phyloP scores from a whole-genome alignment of 208 protist genomes.

The Trichomonas tenax region DNA sequence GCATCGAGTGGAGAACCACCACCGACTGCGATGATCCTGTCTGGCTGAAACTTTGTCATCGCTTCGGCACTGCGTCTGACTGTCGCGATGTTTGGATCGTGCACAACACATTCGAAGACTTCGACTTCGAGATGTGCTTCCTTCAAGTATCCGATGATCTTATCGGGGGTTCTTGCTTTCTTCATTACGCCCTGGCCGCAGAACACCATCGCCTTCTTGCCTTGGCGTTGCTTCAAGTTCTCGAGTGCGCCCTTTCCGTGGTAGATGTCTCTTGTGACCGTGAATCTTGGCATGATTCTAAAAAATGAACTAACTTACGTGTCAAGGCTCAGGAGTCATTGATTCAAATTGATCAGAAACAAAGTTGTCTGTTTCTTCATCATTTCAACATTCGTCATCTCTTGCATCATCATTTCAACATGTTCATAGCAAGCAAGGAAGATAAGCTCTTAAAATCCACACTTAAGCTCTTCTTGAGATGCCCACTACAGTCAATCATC shows the following conservation, averaged over 20 bases:
- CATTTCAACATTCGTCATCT: no score
- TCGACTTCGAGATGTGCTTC: neutral
- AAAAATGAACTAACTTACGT: neutral
- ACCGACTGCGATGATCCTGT: constrained; percentile 28
- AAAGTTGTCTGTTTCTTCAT: no score
- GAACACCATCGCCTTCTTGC: neutral
- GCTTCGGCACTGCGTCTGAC: neutral
- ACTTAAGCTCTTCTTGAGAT: no score
- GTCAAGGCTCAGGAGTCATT: no score
- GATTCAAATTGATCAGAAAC: no score
- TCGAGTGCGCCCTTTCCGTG: neutral
- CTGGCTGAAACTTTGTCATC: neutral
- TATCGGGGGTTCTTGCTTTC: neutral
- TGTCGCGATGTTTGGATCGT: neutral
- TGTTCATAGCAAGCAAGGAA: no score
- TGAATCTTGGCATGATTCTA: neutral
- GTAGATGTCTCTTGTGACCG: neutral
- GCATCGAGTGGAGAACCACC: constrained; percentile 44
- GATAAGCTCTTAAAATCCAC: no score
- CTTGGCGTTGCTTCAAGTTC: neutral
- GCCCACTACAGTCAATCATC: no score
- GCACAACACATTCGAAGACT: neutral
- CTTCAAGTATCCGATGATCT: neutral
- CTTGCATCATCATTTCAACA: no score
- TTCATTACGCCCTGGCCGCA: neutral